Conservation (phyloP, 768 basidiomycete genomes). For the Cyclocybe cylindracea region DNA sequence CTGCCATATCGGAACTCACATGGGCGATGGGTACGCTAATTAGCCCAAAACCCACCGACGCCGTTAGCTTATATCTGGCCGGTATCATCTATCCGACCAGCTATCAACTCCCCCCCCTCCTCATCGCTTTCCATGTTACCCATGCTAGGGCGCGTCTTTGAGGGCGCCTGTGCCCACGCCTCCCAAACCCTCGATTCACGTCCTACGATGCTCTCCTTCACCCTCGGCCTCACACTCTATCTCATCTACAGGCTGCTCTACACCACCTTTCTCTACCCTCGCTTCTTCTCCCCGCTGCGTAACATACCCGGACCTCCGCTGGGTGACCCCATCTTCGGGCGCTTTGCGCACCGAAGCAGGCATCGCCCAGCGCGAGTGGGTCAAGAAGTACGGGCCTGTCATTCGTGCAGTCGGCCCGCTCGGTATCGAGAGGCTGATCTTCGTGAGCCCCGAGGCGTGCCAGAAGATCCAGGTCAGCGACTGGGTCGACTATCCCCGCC, state of each 20-base stretch:
- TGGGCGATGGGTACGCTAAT: too few relatives aligned
- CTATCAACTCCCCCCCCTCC: too few relatives aligned
- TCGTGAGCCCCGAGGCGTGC: conserved; percentile 30
- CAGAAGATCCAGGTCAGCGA: conserved; percentile 44
- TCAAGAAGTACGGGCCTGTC: conserved; percentile 43
- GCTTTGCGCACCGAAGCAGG: conserved; percentile 43
- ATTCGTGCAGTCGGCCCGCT: conserved; percentile 46
- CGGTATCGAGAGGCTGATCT: conserved; percentile 38
- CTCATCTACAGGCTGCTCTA: conserved; percentile 15
- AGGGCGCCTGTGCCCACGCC: conserved; percentile 3
- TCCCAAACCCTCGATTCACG: background rate
- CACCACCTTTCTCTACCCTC: conserved; percentile 31
- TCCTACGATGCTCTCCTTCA: too few relatives aligned
- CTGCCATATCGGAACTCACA: too few relatives aligned
- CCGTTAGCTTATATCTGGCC: too few relatives aligned
- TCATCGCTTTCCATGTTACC: conserved; percentile 9
- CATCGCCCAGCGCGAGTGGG: conserved; percentile 46
- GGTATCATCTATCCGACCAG: too few relatives aligned
- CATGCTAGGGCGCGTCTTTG: background rate
- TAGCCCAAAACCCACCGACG: too few relatives aligned
- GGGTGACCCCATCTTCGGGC: conserved; percentile 32
- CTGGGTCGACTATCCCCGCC: conserved; percentile 46
- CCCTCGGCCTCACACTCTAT: too few relatives aligned
- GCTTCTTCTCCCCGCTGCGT: conserved; percentile 29
- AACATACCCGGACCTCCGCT: conserved; percentile 27